These are phyloP conservation scores for Coemansia sp. DNA, from an alignment of 192 early-diverging fungal species.

Conservation along the genomic window DNA sequence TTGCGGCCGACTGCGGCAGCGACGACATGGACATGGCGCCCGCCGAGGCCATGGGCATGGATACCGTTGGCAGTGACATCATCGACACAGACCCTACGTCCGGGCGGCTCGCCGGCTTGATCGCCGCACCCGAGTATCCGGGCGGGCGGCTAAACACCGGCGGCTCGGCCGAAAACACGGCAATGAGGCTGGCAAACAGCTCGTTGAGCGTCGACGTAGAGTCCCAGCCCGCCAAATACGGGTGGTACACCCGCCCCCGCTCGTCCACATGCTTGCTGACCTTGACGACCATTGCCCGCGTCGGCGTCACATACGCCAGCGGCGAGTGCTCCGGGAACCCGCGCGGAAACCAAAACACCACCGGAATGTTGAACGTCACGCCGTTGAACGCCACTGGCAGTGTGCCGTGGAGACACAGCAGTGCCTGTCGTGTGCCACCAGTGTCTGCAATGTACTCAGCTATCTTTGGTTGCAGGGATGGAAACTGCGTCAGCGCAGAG, in stretches of 20 bases:
- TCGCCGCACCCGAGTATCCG: constrained; percentile 18
- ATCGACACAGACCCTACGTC: constrained; percentile 27
- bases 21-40: constrained; percentile 21
- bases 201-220: constrained; percentile 26
- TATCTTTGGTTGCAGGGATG: constrained; percentile 36
- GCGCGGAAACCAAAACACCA: constrained; percentile 84
- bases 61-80: constrained; percentile 18
- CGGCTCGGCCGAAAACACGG: constrained; percentile 49
- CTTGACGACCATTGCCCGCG: constrained; percentile 81
- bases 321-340: constrained; percentile 80
- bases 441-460: constrained; percentile 39
- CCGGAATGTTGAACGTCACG: constrained; percentile 86
- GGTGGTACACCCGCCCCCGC: constrained; percentile 78
- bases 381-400: constrained; percentile 82
- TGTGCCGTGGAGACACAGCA: constrained; percentile 85
- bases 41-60: constrained; percentile 1
- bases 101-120: constrained; percentile 8
- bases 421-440: constrained; percentile 51
- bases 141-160: constrained; percentile 48
- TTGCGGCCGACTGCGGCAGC: constrained; percentile 19
- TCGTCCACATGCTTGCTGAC: constrained; percentile 81
- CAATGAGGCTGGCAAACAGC: constrained; percentile 36
- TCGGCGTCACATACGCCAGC: constrained; percentile 84
- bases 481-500: constrained; percentile 29
- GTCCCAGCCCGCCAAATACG: constrained; percentile 77